Conservation (phyloP, 495 filamentous ascomycete species). For the Lentithecium fluviatile region DNA sequence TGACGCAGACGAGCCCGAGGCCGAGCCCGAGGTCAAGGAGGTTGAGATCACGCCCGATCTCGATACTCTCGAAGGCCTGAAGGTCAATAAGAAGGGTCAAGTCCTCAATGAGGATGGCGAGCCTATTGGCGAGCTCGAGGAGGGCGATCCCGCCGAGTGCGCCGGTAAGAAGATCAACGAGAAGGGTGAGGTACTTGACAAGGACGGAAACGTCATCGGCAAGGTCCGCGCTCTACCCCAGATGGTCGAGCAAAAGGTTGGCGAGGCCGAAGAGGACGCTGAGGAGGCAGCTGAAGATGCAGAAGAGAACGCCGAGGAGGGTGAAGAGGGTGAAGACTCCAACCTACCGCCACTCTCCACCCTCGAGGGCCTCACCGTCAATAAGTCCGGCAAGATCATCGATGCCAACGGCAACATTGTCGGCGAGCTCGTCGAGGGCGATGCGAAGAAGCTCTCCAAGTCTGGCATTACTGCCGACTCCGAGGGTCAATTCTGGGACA, state of each 20-base stretch:
- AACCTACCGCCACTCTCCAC: constrained; percentile 56
- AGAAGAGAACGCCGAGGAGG: constrained; percentile 38
- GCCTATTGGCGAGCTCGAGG: constrained; percentile 50
- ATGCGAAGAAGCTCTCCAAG: constrained; percentile 48
- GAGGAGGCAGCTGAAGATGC: constrained; percentile 45
- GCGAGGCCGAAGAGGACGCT: constrained; percentile 20
- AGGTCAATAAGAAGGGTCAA: constrained; percentile 50
- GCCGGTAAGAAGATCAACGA: constrained; percentile 55
- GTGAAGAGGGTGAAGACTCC: constrained; percentile 40
- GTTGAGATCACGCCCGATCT: constrained; percentile 38
- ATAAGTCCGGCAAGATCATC: constrained; percentile 59
- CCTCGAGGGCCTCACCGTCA: constrained; percentile 61
- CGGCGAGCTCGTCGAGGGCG: constrained; percentile 48
- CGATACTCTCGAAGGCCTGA: constrained; percentile 46
- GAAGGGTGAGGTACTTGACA: constrained; percentile 52
- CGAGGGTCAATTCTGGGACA: constrained; percentile 49
- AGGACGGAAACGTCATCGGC: constrained; percentile 47
- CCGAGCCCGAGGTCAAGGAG: constrained; percentile 27
- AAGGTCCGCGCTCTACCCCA: constrained; percentile 40
- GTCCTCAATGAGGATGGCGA: constrained; percentile 55
- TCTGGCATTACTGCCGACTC: constrained; percentile 40
- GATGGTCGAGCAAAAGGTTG: constrained; percentile 29
- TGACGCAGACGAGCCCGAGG: no score
- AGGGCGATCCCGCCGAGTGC: constrained; percentile 50
- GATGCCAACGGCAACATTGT: constrained; percentile 43